Conservation (phyloP, 2,329 filamentous ascomycete genomes). For the Paecilomyces sp. region DNA sequence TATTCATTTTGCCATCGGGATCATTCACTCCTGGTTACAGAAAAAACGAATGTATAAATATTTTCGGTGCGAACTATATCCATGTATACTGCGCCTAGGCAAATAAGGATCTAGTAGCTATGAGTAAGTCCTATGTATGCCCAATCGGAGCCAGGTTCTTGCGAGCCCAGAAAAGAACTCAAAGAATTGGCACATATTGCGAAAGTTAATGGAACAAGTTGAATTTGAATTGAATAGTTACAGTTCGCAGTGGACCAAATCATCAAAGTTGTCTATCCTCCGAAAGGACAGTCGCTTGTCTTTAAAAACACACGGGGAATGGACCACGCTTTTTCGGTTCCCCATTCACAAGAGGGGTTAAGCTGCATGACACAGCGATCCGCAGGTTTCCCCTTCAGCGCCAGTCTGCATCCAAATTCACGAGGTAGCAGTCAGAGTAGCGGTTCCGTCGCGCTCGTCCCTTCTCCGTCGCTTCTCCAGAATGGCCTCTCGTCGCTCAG, state of each 20-base stretch:
- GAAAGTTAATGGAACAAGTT: not conserved
- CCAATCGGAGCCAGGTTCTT: not conserved
- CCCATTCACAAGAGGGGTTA: not conserved
- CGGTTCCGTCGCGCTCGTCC: conserved; percentile 53
- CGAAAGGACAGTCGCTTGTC: not conserved
- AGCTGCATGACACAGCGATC: not conserved
- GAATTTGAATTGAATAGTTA: not conserved
- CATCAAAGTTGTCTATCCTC: conserved; percentile 3
- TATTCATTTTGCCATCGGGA: not conserved
- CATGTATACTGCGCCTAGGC: not conserved
- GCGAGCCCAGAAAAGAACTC: not conserved
- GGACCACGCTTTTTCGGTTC: not conserved
- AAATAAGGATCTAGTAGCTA: not conserved
- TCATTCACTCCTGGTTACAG: not conserved
- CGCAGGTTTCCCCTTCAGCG: not conserved
- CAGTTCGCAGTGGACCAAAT: not conserved
- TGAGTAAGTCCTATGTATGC: not conserved
- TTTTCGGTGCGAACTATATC: not conserved
- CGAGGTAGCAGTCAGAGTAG: conserved; percentile 27
- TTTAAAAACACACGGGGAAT: not conserved
- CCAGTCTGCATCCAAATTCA: conserved; percentile 14
- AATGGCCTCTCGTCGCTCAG: conserved; percentile 70
- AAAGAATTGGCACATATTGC: not conserved
- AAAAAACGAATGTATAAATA: not conserved
- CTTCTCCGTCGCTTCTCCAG: conserved; percentile 84